Conservation (phyloP, 106 monocot species). For the Phalaenopsis aphrodite region DNA sequence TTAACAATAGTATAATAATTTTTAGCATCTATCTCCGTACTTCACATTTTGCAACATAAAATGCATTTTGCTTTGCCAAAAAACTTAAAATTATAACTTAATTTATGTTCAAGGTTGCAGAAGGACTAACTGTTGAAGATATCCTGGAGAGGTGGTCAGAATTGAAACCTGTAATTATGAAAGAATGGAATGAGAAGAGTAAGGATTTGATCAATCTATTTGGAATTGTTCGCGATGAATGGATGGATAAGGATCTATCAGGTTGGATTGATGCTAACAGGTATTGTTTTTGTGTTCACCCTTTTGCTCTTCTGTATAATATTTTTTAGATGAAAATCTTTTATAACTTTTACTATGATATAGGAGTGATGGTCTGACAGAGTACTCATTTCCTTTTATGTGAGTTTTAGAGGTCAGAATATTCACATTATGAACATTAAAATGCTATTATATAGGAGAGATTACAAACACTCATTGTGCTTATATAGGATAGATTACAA, state of each 20-base stretch:
- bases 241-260: slow-evolving; percentile 74
- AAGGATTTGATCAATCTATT: slow-evolving; percentile 69
- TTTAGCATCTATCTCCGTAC: neutral
- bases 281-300: slow-evolving; percentile 18
- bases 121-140: slow-evolving; percentile 50
- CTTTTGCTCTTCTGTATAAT: neutral
- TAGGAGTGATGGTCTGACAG: neutral
- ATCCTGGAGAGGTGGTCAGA: slow-evolving; percentile 78
- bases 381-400: neutral
- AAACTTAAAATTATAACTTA: neutral
- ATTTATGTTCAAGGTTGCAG: slow-evolving; percentile 64
- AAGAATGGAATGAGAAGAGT: slow-evolving; percentile 81
- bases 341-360: neutral
- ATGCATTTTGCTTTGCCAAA: neutral
- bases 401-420: no score
- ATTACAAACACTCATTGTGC: no score
- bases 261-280: slow-evolving; percentile 98
- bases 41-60: slow-evolving; percentile 1
- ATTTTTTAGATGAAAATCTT: neutral
- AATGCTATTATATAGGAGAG: no score
- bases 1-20: neutral
- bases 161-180: slow-evolving; percentile 80
- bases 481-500: no score
- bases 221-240: slow-evolving; percentile 92
- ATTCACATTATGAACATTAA: no score